A percentile compares a stretch with the other conserved stretches of the same genome.
These are phyloP conservation scores for Alternaria hordeiaustralica DNA, from an alignment of 2,329 filamentous ascomycete species.

Conservation along the genomic window DNA sequence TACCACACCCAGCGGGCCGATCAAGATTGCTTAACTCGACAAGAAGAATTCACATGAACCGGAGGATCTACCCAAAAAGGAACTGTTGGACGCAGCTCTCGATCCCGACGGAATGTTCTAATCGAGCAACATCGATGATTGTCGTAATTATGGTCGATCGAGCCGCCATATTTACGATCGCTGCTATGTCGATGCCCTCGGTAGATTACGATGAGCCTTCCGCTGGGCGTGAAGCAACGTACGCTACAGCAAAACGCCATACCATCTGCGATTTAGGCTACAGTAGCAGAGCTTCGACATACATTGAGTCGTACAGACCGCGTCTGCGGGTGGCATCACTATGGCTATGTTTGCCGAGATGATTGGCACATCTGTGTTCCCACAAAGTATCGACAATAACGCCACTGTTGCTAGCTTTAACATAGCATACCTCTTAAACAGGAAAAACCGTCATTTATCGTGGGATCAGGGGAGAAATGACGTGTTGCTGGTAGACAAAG, in stretches of 20 bases:
- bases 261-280: slow-evolving; percentile 3
- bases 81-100: not conserved
- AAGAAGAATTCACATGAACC: not conserved
- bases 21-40: not conserved
- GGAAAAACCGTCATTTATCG: not conserved
- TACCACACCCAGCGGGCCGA: slow-evolving; percentile 2
- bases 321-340: slow-evolving; percentile 29
- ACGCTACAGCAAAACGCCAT: slow-evolving; percentile 16
- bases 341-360: slow-evolving; percentile 12
- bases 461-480: not conserved
- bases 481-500: not conserved
- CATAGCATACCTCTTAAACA: not conserved
- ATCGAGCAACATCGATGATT: not conserved
- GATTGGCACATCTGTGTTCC: slow-evolving; percentile 18
- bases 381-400: slow-evolving; percentile 29
- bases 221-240: not conserved
- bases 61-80: not conserved
- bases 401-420: slow-evolving; percentile 26
- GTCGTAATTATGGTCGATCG: not conserved
- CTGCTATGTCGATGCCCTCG: not conserved
- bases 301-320: slow-evolving; percentile 26
- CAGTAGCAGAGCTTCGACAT: slow-evolving; percentile 11
- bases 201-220: not conserved
- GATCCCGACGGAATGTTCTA: not conserved
- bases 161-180: not conserved